Base-by-base conservation (phyloP, 164 flowering plant species). In the Hamamelis virginiana region DNA sequence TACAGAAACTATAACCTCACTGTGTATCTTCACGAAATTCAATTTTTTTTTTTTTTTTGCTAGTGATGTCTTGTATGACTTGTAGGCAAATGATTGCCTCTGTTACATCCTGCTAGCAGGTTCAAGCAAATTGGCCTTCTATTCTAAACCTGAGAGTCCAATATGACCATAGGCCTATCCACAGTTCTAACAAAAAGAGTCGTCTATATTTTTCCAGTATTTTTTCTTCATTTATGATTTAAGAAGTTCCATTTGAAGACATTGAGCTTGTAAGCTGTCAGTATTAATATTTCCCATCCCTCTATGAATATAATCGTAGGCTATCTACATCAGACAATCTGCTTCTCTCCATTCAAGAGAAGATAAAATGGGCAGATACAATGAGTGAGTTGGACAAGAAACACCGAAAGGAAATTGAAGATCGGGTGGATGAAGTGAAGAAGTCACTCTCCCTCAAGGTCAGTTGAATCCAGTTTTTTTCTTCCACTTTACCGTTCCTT, bases 281-380 rank as follows among this genome's bases (percentile, higher is more conserved):
- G n/a, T 56, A 4, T 3, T 16, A 55, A 14, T 8, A 43, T 9
- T 55, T 65, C 5, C 21, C 0, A 47, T 38, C 12, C 33, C 10
- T 55, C 18, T 41, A 12, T 74, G 48, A 5, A 50, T 71, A 61
- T 52, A 74, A 59, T 59, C 64, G 18, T 75, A 92, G 97, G 98
- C 80, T 91, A 79, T 14, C 76, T 46, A 92, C 97, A 61, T 94
- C 98, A 69, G 97, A 91, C 67, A 81, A 87, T 78, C 80, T 94
- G 13, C 97, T 94, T 38, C 64, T 82, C 38, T 75, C 97, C 48
- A 94, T 94, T 69, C 96, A 94, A 83, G 98, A 91, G 69, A 91
- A 94, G 85, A 91, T 94, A 64, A 94, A 90, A 62, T 94, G 97
- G 96, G 98, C 96, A 15, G 97, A 94, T 80, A 65, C 83, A 8